Base-by-base conservation (phyloP, 371 early-diverging fungal genomes). In the Chytridium lagenaria region DNA sequence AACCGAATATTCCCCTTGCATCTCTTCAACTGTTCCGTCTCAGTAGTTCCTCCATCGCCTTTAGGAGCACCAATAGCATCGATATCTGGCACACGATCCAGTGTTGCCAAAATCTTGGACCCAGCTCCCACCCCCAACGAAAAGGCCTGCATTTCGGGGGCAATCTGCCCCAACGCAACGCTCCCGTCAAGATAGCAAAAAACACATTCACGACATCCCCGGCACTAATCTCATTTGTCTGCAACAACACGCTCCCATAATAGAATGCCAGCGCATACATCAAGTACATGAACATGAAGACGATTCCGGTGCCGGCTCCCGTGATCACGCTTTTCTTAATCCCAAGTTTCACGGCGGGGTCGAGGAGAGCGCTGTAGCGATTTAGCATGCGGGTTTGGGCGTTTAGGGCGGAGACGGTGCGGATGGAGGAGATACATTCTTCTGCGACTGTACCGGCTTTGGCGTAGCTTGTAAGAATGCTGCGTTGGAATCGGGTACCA, bases 331-430 rank as follows among this genome's bases (percentile, higher is more conserved):
- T 77, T 22, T 71, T 81, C 49, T 74, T 72, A 39, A 82, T 72
- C 31, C 81, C 86, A 26, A 50, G 22, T 15, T 61, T 33, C 40
- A 80, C 83, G 38, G 84, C 83, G 19, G 36, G 37, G 40, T 77
- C 77, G 19, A 85, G 78, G 10, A 77, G 50, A 12, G 44, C 59
- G 30, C 80, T 78, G 83, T 94, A 98, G 31, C 88, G 80, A 2
- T 77, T 71, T 19, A 86, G 75, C 70, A 92, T 89, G 28, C 92
- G 88, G 28, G 84, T 77, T 81, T 95, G 92, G 23, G 89, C 89
- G 70, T 90, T 89, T 81, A 96, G 96, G 2, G 96, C 87, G 51
- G 88, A 89, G 39, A 96, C 93, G 15, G 97, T 97, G 59, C 96
- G 90, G 63, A 98, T 92, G 40, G 90, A 88, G 16, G 92, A 80